Evolutionary conservation across 2,329 filamentous ascomycete species (phyloP), one percentile per base, ranked within the genome.

Genomic region (Penicillium thymicola): DNA sequence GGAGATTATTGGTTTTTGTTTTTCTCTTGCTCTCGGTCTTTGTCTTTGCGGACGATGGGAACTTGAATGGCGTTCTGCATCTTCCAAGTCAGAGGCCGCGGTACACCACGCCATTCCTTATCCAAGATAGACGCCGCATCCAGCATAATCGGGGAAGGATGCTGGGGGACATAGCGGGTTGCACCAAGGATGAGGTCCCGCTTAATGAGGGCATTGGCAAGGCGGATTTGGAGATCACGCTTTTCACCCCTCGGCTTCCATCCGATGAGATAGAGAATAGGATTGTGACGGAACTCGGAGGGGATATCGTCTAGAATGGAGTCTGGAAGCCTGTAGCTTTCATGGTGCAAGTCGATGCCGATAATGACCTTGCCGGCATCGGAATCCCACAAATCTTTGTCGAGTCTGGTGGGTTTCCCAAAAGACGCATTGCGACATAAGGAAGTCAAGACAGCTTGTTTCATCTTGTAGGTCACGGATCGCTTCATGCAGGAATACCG

Each of bases 401-500:
- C 48, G 32, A 61, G 42, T 3, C 59, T 36, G n/a, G 59, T 58
- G 16, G 45, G 30, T 7, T 52, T 57, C n/a, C 61, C 56, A 2
- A 45, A 42, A 1, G 59, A 46, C 5, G 52, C 58, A 37, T 71
- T 69, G n/a, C 67, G 58, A n/a, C 57, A 41, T 7, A 78, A 61
- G 40, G 72, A 73, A 34, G 38, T 57, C 25, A 67, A 47, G 6
- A 78, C 67, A 8, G 63, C 53, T 25, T 67, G 55, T 48, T 66
- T 68, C 72, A 78, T 78, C 5, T 60, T 59, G 27, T 57, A 57
- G 16, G 66, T 75, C 11, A 73, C 72, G 11, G 45, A 40, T 9
- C 66, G 67, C 16, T 70, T 50, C 54, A 79, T 68, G 59, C 78
- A 80, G 6, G 78, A 76, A 65, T 79, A 79, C 58, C 70, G 69